A percentile compares a stretch with the other conserved stretches of the same genome.
Conservation (phyloP, 2,329 filamentous ascomycete genomes). For the Xylaria sp. region DNA sequence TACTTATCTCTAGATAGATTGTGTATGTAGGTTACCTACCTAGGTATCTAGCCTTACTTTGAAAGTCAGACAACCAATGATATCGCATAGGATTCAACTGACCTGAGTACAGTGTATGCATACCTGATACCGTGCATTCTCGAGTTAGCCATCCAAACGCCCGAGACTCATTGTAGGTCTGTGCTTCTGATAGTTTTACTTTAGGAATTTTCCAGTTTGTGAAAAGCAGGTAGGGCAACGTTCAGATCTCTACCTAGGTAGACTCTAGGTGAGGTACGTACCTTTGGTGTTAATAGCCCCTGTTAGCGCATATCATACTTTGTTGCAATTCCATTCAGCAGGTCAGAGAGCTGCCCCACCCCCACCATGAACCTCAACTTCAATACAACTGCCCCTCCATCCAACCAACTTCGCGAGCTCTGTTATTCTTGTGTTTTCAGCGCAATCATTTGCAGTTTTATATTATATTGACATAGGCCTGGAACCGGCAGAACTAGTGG, state of each 20-base stretch:
- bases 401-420: slow-evolving; percentile 19
- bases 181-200: neutral
- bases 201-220: neutral
- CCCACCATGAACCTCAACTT: slow-evolving; percentile 34
- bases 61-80: slow-evolving; percentile 21
- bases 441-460: neutral
- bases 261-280: too few species aligned
- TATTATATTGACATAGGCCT: neutral
- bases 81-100: slow-evolving; percentile 1
- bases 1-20: neutral
- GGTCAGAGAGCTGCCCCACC: slow-evolving; percentile 25
- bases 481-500: neutral
- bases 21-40: neutral
- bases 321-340: neutral
- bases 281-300: neutral
- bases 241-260: neutral
- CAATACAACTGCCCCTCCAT: slow-evolving; percentile 35
- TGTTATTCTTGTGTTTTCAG: neutral
- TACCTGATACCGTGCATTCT: neutral
- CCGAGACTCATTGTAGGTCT: neutral
- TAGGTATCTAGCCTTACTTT: slow-evolving; percentile 32
- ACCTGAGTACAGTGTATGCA: neutral
- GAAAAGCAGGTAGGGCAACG: neutral
- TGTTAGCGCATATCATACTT: slow-evolving; percentile 22
- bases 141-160: neutral